Evolutionary conservation across 192 early-diverging fungal species (phyloP), one percentile per base, ranked within the genome.

Genomic region (Coemansia erecta): DNA sequence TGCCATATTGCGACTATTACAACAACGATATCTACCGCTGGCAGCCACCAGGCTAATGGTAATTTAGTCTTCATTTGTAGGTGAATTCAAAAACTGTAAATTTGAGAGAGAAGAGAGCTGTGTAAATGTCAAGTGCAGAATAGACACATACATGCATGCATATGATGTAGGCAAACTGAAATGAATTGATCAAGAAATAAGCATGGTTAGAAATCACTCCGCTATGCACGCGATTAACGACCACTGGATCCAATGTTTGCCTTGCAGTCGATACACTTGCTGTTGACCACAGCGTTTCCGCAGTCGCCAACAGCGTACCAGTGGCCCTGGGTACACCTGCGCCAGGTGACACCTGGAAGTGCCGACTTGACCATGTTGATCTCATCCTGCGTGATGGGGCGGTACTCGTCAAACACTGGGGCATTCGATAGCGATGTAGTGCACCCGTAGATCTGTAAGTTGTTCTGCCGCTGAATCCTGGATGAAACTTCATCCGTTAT

Each of bases 231-330:
- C 2, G 7, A 5, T 31, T 31, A 31, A 7, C 28, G 28, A 5
- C 28, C 7, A 5, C 28, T 7, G 7, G 28, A 31, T n/a, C 53
- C 57, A n/a, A 74, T 23, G 0, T 8, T n/a, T 24, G 21, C 33
- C 47, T 59, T 67, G 64, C 64, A 77, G 41, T 68, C 72, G 14
- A 74, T 35, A 35, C 72, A 74, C 1, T n/a, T 15, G n/a, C 62
- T 58, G 3, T 9, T 48, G 6, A 22, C 53, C 5, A 33, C 54
- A 2, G 74, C 40, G 0, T 13, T 63, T 15, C 74, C 74, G 28
- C 74, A 77, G 12, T 71, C 68, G 51, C 68, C 68, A 28, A 77
- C 68, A 10, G 74, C 74, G 26, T 66, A 77, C 12, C 51, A 10
- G 19, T 77, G 74, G 12, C 59, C 59, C 1, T 54, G 37, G n/a